Base-by-base conservation (phyloP, 73 alveolate species). In the Paramecium octaurelia region DNA sequence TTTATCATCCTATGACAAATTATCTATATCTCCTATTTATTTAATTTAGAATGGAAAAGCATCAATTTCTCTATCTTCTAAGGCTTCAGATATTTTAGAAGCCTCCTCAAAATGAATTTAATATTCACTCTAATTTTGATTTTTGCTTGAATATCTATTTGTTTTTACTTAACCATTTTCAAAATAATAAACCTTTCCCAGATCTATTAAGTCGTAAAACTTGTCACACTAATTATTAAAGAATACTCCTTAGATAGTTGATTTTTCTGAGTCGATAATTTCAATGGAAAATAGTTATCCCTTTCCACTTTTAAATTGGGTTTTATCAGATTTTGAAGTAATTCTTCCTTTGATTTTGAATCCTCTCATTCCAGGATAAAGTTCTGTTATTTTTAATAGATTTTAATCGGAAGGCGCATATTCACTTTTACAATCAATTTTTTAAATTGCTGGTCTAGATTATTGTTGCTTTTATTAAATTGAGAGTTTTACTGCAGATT, bases 311-410 rank as follows among this genome's bases (percentile, higher is more conserved):
- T 73, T 73, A 18, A 73, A 73, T 40, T 31, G 4, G 16, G 87
- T 73, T 4, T 12, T n/a, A 21, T 34, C 60, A 16, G 87, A n/a
- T 40, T 73, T 73, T 0, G 34, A 6, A 2, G 59, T 73, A 20
- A 73, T 43, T 38, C 59, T 73, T 18, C 87, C 87, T 73, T 73
- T 73, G 6, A 73, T 36, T 73, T 73, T 73, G 18, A 73, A 73
- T 29, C 59, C 87, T 16, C 60, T 40, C 20, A 73, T 73, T 5
- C 42, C 57, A 12, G 87, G 87, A 36, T 35, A 73, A 8, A 73
- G 40, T 16, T 73, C 87, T 35, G 60, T 3, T 73, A 73, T 73
- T 36, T 34, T 40, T 18, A 73, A 29, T 73, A 38, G 20, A 29
- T 35, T 34, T 43, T 29, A 36, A 34, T 73, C 87, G 2, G 14